A percentile compares a stretch with the other conserved stretches of the same genome.
phyloP scores from a whole-genome alignment of 768 basidiomycete species.

The Leccinum longicurvipes region DNA sequence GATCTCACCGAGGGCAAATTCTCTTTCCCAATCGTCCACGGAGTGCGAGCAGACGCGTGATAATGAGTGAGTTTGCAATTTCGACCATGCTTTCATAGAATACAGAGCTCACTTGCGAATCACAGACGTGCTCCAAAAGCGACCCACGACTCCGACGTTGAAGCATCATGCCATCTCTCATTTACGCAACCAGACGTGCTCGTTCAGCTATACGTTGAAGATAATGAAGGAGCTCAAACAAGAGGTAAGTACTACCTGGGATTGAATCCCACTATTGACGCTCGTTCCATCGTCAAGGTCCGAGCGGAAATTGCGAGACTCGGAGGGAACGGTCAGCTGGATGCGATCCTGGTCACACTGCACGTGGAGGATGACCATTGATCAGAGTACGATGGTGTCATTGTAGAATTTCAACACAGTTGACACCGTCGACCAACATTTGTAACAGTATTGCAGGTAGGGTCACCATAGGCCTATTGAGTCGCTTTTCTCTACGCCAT shows the following conservation, averaged over 20 bases:
- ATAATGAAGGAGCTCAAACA: constrained; percentile 65
- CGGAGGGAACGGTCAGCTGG: constrained; percentile 72
- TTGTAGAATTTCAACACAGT: too few species aligned
- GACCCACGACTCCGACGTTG: too few species aligned
- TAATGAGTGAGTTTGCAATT: constrained; percentile 80
- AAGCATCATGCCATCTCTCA: constrained; percentile 82
- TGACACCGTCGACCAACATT: too few species aligned
- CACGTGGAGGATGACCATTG: constrained; percentile 34
- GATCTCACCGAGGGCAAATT: too few species aligned
- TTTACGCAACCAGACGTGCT: constrained; percentile 67
- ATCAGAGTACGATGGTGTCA: too few species aligned
- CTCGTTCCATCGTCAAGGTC: constrained; percentile 31
- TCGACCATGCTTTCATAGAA: too few species aligned
- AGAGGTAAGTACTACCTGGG: constrained; percentile 42
- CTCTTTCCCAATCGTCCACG: constrained; percentile 75
- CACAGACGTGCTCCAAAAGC: too few species aligned
- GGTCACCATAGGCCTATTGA: too few species aligned
- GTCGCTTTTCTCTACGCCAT: too few species aligned
- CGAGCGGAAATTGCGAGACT: constrained; percentile 65
- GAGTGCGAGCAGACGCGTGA: constrained; percentile 75
- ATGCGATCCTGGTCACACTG: constrained; percentile 53
- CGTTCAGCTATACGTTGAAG: constrained; percentile 79
- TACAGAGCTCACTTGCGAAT: too few species aligned
- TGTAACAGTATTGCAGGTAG: too few species aligned
- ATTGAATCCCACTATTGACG: neutral